phyloP scores from a whole-genome alignment of 106 monocot genomes.

The Xerophyta viscosa region DNA sequence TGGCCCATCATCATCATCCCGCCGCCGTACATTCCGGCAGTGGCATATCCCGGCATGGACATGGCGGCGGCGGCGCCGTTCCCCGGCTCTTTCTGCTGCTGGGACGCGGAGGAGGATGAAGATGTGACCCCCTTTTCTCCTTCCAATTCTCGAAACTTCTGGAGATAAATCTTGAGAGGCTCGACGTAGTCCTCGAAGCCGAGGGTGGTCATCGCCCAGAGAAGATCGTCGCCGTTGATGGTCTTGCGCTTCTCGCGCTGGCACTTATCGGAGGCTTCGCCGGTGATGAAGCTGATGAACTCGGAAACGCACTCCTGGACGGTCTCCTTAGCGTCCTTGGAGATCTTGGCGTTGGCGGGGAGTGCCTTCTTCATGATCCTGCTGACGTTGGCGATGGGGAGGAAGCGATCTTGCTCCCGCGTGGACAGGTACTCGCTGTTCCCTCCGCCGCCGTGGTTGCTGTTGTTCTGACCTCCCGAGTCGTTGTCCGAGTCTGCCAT shows the following conservation, averaged over 20 bases:
- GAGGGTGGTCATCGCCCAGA: constrained; percentile 79
- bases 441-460: constrained; percentile 3
- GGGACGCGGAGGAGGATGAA: not conserved
- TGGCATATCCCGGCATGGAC: not conserved
- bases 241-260: constrained; percentile 75
- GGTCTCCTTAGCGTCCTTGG: constrained; percentile 74
- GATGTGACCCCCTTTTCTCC: constrained; percentile 29
- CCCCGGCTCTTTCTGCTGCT: constrained; percentile 3
- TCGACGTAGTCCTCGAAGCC: constrained; percentile 72
- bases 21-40: constrained; percentile 4
- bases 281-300: constrained; percentile 75
- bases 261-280: constrained; percentile 81
- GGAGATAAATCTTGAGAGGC: constrained; percentile 61
- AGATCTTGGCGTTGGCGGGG: constrained; percentile 59
- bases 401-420: constrained; percentile 57
- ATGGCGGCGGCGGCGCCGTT: not conserved
- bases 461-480: constrained; percentile 30
- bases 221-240: constrained; percentile 67
- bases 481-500: constrained; percentile 71
- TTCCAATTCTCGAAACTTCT: constrained; percentile 54
- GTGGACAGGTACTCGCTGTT: constrained; percentile 24
- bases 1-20: constrained; percentile 26
- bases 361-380: constrained; percentile 72
- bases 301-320: constrained; percentile 71
- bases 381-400: constrained; percentile 69